Percentiles rank a stretch among this genome's conserved stretches.
Evolutionary conservation across 176 grass and related monocot genomes (phyloP).

Genomic region (Aegilops bicornis): DNA sequence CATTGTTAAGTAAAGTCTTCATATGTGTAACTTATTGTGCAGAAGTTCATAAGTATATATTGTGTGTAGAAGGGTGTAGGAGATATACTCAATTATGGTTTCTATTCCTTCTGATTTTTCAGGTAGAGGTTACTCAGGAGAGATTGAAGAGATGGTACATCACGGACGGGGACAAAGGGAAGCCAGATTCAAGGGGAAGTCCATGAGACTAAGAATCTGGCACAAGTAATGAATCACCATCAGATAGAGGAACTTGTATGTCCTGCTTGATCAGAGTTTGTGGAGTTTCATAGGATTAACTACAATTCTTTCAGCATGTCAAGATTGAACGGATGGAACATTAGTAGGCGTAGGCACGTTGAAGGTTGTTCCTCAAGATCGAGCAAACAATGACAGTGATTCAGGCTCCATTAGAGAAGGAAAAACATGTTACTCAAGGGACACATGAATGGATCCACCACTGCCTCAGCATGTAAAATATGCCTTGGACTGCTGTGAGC

Average conservation of each 20-base stretch:
- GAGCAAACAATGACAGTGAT: not conserved
- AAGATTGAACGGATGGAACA: not conserved
- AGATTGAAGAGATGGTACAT: slow-evolving; percentile 62
- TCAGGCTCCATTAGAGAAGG: not conserved
- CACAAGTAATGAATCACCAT: not conserved
- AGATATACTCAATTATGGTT: not conserved
- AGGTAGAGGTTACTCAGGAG: slow-evolving; percentile 55
- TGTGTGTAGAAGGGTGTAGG: not conserved
- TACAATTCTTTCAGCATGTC: not conserved
- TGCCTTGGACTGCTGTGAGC: not conserved
- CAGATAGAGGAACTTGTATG: not conserved
- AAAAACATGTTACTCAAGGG: not conserved
- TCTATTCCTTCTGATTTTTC: not conserved
- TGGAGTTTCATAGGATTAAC: not conserved
- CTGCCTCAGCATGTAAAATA: not conserved
- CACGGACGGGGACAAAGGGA: slow-evolving; percentile 17
- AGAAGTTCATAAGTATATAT: not conserved
- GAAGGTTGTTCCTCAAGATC: not conserved
- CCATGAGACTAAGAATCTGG: not conserved
- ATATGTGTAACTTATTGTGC: not conserved
- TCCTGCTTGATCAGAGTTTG: not conserved
- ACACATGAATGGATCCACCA: not conserved
- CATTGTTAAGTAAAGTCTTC: not conserved
- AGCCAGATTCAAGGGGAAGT: not conserved
- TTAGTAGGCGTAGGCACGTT: not conserved